These are phyloP conservation scores for Gossypium davidsonii DNA, from an alignment of 441 rosid species.

Conservation along the genomic window DNA sequence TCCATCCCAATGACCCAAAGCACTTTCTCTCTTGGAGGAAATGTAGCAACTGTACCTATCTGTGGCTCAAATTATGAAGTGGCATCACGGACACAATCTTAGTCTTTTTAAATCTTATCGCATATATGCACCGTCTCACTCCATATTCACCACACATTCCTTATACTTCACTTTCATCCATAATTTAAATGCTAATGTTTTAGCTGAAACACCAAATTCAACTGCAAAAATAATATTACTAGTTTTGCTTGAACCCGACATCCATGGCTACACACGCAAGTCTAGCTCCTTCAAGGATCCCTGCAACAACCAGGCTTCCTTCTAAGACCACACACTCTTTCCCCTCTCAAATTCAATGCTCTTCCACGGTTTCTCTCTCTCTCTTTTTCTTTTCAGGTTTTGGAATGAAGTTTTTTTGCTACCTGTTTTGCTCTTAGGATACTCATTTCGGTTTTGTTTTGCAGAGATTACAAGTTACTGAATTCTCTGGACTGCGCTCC, in stretches of 20 bases:
- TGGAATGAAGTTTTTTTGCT: neutral
- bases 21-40: neutral
- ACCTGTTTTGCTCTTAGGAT: neutral
- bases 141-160: slow-evolving; percentile 49
- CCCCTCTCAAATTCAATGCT: slow-evolving; percentile 56
- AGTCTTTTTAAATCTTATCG: neutral
- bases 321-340: slow-evolving; percentile 53
- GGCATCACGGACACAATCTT: slow-evolving; percentile 28
- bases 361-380: slow-evolving; percentile 39
- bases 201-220: neutral
- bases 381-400: neutral
- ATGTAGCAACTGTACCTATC: neutral
- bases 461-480: slow-evolving; percentile 72
- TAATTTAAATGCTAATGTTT: slow-evolving; percentile 11
- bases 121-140: slow-evolving; percentile 22
- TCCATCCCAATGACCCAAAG: neutral
- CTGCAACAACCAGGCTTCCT: slow-evolving; percentile 50
- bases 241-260: slow-evolving; percentile 32
- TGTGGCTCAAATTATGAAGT: slow-evolving; percentile 29
- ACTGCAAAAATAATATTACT: neutral
- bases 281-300: slow-evolving; percentile 78
- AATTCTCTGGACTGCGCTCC: slow-evolving; percentile 72
- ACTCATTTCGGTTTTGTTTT: slow-evolving; percentile 2
- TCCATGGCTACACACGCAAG: slow-evolving; percentile 86
- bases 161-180: slow-evolving; percentile 38